These are phyloP conservation scores for Globisporangium radiosum DNA, from an alignment of 352 stramenopile genomes.

Conservation along the genomic window DNA sequence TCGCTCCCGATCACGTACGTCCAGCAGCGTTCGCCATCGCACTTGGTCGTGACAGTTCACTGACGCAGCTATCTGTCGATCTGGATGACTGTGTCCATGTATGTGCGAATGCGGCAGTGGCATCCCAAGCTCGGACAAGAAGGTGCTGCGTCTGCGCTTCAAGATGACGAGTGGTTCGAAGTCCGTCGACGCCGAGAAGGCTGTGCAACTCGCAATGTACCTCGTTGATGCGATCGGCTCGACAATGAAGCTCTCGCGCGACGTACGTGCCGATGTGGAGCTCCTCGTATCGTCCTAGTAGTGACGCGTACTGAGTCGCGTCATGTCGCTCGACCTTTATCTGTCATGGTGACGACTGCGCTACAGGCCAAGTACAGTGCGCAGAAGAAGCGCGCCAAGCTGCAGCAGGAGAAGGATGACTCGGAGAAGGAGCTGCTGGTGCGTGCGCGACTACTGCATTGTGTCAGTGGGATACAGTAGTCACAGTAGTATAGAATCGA, in stretches of 20 bases:
- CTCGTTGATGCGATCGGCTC: constrained; percentile 60
- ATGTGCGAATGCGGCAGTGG: constrained; percentile 25
- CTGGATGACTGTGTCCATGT: no score
- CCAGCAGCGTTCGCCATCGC: no score
- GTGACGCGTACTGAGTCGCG: not conserved
- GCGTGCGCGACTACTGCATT: constrained; percentile 3
- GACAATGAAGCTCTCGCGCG: constrained; percentile 70
- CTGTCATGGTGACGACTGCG: not conserved
- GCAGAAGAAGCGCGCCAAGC: constrained; percentile 69
- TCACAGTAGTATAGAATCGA: no score
- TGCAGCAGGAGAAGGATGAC: constrained; percentile 41
- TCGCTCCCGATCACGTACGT: constrained; percentile 51
- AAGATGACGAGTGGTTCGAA: constrained; percentile 59
- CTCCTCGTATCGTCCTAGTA: no score
- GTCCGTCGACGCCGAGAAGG: constrained; percentile 44
- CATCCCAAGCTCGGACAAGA: constrained; percentile 58
- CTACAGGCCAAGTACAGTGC: constrained; percentile 61
- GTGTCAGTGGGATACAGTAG: no score
- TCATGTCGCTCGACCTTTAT: not conserved
- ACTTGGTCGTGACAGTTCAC: no score
- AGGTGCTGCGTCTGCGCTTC: constrained; percentile 53
- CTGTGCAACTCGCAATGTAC: constrained; percentile 35
- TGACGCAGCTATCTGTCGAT: not conserved
- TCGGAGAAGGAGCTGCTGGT: constrained; percentile 25
- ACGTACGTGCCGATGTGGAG: constrained; percentile 26